Evolutionary conservation across 2,329 filamentous ascomycete genomes (phyloP), one percentile per base, ranked within the genome.

Genomic region (Cordyceps cateniannulata): DNA sequence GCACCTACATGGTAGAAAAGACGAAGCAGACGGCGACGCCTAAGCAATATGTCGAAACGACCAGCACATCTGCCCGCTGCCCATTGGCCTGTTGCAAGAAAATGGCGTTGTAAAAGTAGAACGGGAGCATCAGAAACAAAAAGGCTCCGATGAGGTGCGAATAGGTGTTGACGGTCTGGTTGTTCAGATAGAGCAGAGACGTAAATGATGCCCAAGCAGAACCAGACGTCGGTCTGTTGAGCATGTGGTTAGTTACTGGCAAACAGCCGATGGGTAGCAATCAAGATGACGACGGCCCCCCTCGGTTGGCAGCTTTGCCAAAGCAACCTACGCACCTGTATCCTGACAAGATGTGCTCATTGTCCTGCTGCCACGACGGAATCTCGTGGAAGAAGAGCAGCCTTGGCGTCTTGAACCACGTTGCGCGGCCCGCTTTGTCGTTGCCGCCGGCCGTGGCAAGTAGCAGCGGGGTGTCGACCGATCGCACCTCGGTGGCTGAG

Each of bases 1-100:
- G 29, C 29, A 57, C 64, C 58, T n/a, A 66, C 64, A 55, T 63
- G 32, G 63, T 32, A 8, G 64, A 66, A 52, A 65, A 62, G 20
- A 57, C 25, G 25, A 65, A 65, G 59, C 65, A 66, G 18, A 64
- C 57, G 32, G 63, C 62, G 25, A 65, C 65, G 18, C 63, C 63
- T 2, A 63, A 20, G 38, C 55, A 66, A 54, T 66, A 66, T 3
- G 55, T 56, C 22, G 61, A 62, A 27, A 64, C 54, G 7, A 65
- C 63, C 8, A 65, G 12, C 27, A 64, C 3, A 24, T 66, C 65
- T 20, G 48, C 60, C 6, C 7, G 6, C 10, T 38, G 42, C 1
- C 12, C 55, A 14, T 50, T 22, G 22, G 42, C 8, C 14, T 59
- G 49, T 35, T 16, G 22, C 20, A n/a, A 9, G 22, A 54, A 59